Base-by-base conservation (phyloP, 2,329 filamentous ascomycete genomes). In the Coniochaeta sp. region DNA sequence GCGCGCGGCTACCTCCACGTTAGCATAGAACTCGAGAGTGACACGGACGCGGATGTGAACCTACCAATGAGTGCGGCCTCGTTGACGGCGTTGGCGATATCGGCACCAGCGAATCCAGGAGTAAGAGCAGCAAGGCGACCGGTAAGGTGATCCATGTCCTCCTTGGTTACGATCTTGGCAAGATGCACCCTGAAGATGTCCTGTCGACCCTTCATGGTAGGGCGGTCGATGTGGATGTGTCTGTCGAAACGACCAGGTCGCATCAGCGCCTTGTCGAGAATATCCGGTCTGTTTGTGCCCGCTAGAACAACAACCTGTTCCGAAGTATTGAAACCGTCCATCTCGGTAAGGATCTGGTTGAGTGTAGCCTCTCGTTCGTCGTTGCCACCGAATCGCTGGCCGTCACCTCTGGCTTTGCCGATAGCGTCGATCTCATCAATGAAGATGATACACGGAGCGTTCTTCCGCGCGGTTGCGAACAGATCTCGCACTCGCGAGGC, bases 391-490 rank as follows among this genome's bases (percentile, higher is more conserved):
- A 91, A 91, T 14, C 78, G 77, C 55, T 70, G 69, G 65, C 88
- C 89, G 38, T 88, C 85, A 71, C 96, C 96, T 77, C 95, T 86
- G 60, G 93, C 90, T 72, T 93, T 91, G 67, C 95, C 95, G 69
- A 99, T 97, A 61, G 95, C 95, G 73, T 99, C 95, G 68, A 99
- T 99, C 76, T 99, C 95, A 72, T 99, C 95, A 66, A 99, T 98
- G 80, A 99, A 99, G 75, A 99, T 96, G 75, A 99, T 99, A 77
- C 95, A 99, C 3, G 95, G 95, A 0, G 95, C 90, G 75, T 91
- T 96, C 81, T 98, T 98, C 61, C 95, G 87, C 19, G 95, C 95
- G 67, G 91, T 96, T 61, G 91, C 88, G 70, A 99, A 99, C 58
- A 99, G 79, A 74, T 99, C 95, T 68, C 95, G 87, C 58, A 99